A percentile compares a stretch with the other conserved stretches of the same genome.
phyloP scores from a whole-genome alignment of 306 rosid genomes.

The Pyrus bretschneideri region DNA sequence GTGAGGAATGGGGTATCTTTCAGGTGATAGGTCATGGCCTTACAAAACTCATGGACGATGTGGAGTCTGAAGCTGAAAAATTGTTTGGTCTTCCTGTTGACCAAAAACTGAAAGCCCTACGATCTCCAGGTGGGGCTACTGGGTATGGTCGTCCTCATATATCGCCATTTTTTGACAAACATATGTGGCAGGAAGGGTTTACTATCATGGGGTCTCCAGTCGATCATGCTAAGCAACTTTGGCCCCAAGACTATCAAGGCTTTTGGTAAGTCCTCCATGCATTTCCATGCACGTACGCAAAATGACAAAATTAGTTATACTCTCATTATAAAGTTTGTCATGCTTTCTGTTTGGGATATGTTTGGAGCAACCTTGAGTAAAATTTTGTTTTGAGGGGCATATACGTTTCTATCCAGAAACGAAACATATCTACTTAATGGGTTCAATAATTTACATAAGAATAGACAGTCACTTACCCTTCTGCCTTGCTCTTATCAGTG shows the following conservation, averaged over 20 bases:
- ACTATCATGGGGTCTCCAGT: constrained; percentile 59
- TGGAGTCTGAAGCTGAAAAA: constrained; percentile 29
- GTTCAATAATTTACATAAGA: background rate
- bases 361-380: background rate
- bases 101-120: constrained; percentile 43
- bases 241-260: constrained; percentile 46
- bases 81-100: constrained; percentile 48
- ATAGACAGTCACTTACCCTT: background rate
- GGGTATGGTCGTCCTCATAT: constrained; percentile 69
- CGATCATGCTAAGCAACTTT: constrained; percentile 48
- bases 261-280: constrained; percentile 72
- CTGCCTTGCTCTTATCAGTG: no score
- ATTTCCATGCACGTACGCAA: constrained; percentile 26
- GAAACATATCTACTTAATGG: no score
- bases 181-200: constrained; percentile 91
- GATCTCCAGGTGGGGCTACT: constrained; percentile 35
- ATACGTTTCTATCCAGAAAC: background rate
- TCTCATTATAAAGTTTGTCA: background rate
- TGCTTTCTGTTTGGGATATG: background rate
- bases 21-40: constrained; percentile 58
- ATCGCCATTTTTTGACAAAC: constrained; percentile 49
- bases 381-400: background rate
- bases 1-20: constrained; percentile 67
- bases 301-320: background rate
- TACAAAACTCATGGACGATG: constrained; percentile 25